phyloP scores from a whole-genome alignment of 768 basidiomycete genomes.

The Russula vinacea region DNA sequence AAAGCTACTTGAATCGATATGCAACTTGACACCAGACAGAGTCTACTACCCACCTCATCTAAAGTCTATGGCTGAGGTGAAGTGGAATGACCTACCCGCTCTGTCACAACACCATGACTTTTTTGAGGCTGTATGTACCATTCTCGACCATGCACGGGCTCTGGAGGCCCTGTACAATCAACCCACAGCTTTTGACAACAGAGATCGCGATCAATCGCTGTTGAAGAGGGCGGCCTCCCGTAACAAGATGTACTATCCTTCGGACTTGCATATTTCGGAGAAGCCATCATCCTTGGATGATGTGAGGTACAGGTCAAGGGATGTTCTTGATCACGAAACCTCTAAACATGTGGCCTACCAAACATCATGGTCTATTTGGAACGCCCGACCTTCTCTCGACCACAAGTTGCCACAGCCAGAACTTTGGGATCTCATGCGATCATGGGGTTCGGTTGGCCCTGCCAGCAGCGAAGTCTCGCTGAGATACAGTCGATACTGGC shows the following conservation, averaged over 20 bases:
- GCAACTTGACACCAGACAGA: constrained; percentile 6
- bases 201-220: background rate
- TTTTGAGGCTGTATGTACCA: background rate
- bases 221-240: constrained; percentile 10
- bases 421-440: background rate
- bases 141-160: constrained; percentile 7
- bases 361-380: constrained; percentile 16
- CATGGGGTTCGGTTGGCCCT: constrained; percentile 6
- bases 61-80: constrained; percentile 8
- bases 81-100: constrained; percentile 15
- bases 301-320: constrained; percentile 10
- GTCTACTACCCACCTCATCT: constrained; percentile 12
- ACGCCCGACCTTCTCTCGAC: background rate
- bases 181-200: background rate
- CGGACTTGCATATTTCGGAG: background rate
- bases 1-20: constrained; percentile 13
- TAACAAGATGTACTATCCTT: constrained; percentile 10
- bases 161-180: constrained; percentile 11
- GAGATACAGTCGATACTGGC: constrained; percentile 19
- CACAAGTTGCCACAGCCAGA: background rate
- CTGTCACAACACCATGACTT: constrained; percentile 20
- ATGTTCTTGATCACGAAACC: background rate
- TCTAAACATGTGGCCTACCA: background rate
- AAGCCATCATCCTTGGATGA: background rate
- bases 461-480: background rate